Conservation (phyloP, 2,329 filamentous ascomycete species). For the Arthrobotrys sinensis region DNA sequence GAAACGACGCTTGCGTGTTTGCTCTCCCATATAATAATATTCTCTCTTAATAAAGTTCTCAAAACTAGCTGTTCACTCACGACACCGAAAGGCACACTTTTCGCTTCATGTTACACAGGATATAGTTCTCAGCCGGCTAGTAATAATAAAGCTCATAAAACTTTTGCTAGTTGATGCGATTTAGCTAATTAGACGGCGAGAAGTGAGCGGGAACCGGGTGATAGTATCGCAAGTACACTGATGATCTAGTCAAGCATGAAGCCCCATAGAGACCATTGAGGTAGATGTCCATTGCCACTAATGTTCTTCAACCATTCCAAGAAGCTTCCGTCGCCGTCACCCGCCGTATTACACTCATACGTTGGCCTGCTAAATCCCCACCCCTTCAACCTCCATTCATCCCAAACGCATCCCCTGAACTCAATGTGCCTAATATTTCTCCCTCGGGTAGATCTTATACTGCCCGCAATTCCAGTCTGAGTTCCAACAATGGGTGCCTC, state of each 20-base stretch:
- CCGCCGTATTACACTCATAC: not conserved
- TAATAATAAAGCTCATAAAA: too few species aligned
- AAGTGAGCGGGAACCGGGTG: too few species aligned
- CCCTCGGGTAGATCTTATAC: slow-evolving; percentile 2
- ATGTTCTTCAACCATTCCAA: too few species aligned
- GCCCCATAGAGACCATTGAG: slow-evolving; percentile 3
- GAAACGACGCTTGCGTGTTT: not conserved
- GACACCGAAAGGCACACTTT: not conserved
- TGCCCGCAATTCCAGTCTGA: too few species aligned
- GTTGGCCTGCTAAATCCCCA: slow-evolving; percentile 28
- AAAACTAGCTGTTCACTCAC: not conserved
- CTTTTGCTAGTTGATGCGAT: too few species aligned
- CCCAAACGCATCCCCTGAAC: slow-evolving; percentile 20
- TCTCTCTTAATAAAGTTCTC: slow-evolving; percentile 21
- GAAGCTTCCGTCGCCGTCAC: too few species aligned
- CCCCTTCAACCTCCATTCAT: slow-evolving; percentile 27
- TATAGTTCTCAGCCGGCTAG: too few species aligned
- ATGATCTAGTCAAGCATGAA: not conserved
- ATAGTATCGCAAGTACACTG: too few species aligned
- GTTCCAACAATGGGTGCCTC: too few species aligned
- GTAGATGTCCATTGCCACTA: too few species aligned
- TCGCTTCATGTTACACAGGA: not conserved
- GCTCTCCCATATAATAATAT: not conserved
- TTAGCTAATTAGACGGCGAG: too few species aligned
- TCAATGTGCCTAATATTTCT: not conserved